Evolutionary conservation across 1,284 basidiomycete genomes (phyloP).

Genomic region (Malassezia globosa): DNA sequence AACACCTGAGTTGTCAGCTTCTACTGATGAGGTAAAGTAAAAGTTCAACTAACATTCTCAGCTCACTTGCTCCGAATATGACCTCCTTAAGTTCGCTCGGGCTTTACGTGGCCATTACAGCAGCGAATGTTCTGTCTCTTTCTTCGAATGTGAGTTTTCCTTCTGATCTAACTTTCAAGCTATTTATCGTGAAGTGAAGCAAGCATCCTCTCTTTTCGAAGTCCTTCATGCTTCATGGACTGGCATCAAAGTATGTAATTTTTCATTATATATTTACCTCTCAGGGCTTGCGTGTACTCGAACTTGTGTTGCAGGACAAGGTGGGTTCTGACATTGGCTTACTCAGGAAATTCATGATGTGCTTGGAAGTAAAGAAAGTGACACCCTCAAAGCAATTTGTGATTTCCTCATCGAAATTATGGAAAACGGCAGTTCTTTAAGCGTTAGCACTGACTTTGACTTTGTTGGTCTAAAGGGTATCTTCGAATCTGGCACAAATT

Average conservation of each 20-base stretch:
- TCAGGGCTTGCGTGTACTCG: constrained; percentile 5
- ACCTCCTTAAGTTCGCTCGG: not conserved
- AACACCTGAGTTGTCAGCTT: not conserved
- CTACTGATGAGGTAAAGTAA: not conserved
- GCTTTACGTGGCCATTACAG: not conserved
- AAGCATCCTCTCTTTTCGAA: not conserved
- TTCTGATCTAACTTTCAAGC: not conserved
- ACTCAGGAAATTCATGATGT: not conserved
- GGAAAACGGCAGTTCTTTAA: not conserved
- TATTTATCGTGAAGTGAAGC: not conserved
- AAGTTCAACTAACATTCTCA: not conserved
- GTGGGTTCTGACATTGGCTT: not conserved
- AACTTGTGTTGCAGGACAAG: not conserved
- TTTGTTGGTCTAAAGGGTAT: no score
- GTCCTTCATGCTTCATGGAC: constrained; percentile 14
- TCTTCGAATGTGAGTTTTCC: constrained; percentile 3
- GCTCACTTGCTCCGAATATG: constrained; percentile 1
- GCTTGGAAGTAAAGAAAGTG: not conserved
- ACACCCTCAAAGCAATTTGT: not conserved
- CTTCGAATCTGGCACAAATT: not conserved
- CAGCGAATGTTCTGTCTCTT: not conserved
- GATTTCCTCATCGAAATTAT: not conserved
- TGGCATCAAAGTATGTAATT: constrained; percentile 10
- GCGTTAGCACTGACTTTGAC: not conserved
- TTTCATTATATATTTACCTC: no score